A percentile compares a stretch with the other conserved stretches of the same genome.
Conservation (phyloP, 2,329 filamentous ascomycete genomes). For the Aureobasidium musti region DNA sequence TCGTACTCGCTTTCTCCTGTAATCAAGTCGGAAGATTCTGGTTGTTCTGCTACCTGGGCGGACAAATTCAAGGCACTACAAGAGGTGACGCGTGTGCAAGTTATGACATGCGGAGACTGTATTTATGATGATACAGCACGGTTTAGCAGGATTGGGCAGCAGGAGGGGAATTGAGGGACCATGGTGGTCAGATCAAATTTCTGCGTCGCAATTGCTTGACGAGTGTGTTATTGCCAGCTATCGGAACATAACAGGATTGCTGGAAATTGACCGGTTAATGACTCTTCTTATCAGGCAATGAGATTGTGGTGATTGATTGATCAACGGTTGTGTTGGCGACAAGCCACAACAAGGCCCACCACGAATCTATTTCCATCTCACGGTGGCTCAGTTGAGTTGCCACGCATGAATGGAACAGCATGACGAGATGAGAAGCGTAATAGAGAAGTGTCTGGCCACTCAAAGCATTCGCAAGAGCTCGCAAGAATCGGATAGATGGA, state of each 20-base stretch:
- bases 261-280: neutral
- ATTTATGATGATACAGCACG: constrained; percentile 21
- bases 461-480: neutral
- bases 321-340: neutral
- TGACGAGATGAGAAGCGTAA: neutral
- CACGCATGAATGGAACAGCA: neutral
- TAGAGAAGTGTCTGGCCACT: constrained; percentile 4
- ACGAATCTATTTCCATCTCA: neutral
- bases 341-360: constrained; percentile 1
- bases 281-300: neutral
- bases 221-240: neutral
- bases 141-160: constrained; percentile 2
- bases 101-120: neutral
- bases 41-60: neutral
- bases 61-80: neutral
- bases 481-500: neutral
- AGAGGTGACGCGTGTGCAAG: constrained; percentile 18
- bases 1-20: neutral
- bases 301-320: constrained; percentile 12
- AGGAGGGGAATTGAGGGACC: neutral
- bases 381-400: neutral
- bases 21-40: neutral
- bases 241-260: neutral
- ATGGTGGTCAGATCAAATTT: neutral
- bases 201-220: too few relatives aligned